Conservation (phyloP, 148 eudicot species). For the Cornus controversa region DNA sequence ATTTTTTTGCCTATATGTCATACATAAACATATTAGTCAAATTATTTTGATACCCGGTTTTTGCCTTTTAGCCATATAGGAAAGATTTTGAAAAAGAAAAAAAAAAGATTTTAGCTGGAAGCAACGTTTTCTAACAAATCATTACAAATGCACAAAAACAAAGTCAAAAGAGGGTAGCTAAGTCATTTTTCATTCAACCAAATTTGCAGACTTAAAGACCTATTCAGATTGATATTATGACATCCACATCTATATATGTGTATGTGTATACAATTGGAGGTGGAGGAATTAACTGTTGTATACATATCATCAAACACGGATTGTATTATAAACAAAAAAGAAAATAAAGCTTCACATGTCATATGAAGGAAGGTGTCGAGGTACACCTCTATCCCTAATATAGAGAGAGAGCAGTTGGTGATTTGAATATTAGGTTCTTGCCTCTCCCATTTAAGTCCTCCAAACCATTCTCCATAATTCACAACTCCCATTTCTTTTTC, state of each 20-base stretch:
- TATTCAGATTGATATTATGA: background rate
- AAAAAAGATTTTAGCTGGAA: too few species aligned
- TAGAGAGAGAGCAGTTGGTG: slow-evolving; percentile 37
- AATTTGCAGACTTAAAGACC: slow-evolving; percentile 13
- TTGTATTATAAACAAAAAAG: background rate
- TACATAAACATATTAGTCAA: background rate
- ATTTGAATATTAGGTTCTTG: slow-evolving; percentile 33
- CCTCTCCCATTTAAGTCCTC: slow-evolving; percentile 27
- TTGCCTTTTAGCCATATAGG: background rate
- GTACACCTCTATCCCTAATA: slow-evolving; percentile 35
- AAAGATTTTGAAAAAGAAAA: slow-evolving; percentile 10
- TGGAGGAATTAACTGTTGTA: background rate
- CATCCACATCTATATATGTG: background rate
- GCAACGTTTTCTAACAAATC: slow-evolving; percentile 7
- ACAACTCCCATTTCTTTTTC: background rate
- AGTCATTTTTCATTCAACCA: slow-evolving; percentile 25
- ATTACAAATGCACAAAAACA: background rate
- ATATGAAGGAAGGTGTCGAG: slow-evolving; percentile 24
- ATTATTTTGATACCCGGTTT: background rate
- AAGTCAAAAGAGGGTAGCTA: slow-evolving; percentile 22
- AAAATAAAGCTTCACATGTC: background rate
- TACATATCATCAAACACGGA: background rate
- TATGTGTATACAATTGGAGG: background rate
- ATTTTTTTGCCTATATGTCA: background rate
- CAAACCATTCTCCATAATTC: slow-evolving; percentile 21